A percentile compares a stretch with the other conserved stretches of the same genome.
phyloP scores from a whole-genome alignment of 2,329 filamentous ascomycete genomes.

The Talaromyces sp. region DNA sequence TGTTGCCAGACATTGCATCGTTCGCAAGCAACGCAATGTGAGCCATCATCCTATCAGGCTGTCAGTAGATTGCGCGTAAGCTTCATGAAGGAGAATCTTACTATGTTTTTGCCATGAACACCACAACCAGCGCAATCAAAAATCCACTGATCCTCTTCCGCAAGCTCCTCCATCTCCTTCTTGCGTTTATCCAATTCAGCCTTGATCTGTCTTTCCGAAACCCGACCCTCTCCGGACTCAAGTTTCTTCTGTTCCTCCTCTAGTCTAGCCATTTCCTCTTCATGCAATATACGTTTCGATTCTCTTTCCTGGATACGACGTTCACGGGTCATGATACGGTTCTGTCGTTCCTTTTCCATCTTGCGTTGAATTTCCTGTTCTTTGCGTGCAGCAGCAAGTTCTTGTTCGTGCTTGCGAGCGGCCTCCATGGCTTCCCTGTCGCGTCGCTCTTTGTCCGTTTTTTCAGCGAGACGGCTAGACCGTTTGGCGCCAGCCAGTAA shows the following conservation, averaged over 20 bases:
- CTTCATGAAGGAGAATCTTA: slow-evolving; percentile 30
- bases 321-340: slow-evolving; percentile 77
- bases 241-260: slow-evolving; percentile 69
- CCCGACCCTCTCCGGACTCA: slow-evolving; percentile 54
- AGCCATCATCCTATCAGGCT: slow-evolving; percentile 69
- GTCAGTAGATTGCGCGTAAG: slow-evolving; percentile 17
- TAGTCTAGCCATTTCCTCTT: slow-evolving; percentile 76
- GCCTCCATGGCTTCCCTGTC: slow-evolving; percentile 70
- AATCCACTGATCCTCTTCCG: slow-evolving; percentile 72
- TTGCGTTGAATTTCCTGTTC: slow-evolving; percentile 61
- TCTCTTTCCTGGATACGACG: slow-evolving; percentile 83
- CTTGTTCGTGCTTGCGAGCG: slow-evolving; percentile 61
- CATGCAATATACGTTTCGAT: slow-evolving; percentile 73
- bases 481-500: slow-evolving; percentile 92
- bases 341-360: slow-evolving; percentile 70
- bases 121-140: slow-evolving; percentile 92
- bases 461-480: slow-evolving; percentile 82
- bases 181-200: slow-evolving; percentile 77
- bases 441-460: slow-evolving; percentile 71
- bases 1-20: slow-evolving; percentile 96
- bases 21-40: slow-evolving; percentile 91
- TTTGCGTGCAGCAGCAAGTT: slow-evolving; percentile 60
- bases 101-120: slow-evolving; percentile 75
- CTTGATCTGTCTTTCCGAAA: slow-evolving; percentile 77
- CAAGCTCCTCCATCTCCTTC: slow-evolving; percentile 69